Conservation (phyloP, 108 stramenopile species). For the Skeletonema costatum region DNA sequence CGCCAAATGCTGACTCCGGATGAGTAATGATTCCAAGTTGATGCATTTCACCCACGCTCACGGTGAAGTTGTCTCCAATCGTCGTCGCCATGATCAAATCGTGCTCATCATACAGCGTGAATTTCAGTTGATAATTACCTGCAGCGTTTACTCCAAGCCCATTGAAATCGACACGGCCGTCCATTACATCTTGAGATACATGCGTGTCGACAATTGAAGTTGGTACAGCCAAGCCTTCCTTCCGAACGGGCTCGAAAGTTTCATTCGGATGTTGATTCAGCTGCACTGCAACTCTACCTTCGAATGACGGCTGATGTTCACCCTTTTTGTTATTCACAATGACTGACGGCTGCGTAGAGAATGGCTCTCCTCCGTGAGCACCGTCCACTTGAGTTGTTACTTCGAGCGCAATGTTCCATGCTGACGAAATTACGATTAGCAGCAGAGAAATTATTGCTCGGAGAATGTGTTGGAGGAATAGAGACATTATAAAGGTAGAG, state of each 20-base stretch:
- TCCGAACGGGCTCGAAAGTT: conserved; percentile 15
- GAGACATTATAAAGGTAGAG: no score
- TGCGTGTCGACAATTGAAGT: neutral
- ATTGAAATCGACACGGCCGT: neutral
- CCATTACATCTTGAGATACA: conserved; percentile 2
- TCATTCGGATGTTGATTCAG: conserved; percentile 11
- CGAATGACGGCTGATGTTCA: conserved; percentile 20
- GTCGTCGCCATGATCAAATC: conserved; percentile 31
- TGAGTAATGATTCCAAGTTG: conserved; percentile 29
- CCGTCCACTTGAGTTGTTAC: conserved; percentile 22
- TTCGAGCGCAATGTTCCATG: conserved; percentile 42
- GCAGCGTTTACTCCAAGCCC: conserved; percentile 26
- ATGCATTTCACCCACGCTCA: conserved; percentile 32
- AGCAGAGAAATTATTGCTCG: neutral
- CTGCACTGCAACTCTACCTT: conserved; percentile 38
- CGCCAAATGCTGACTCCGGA: conserved; percentile 47
- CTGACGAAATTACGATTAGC: conserved; percentile 5
- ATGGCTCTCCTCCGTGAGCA: conserved; percentile 30
- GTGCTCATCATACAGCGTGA: conserved; percentile 41
- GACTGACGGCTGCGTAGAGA: conserved; percentile 26
- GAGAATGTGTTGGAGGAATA: neutral
- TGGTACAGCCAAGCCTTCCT: conserved; percentile 3
- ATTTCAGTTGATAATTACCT: conserved; percentile 36
- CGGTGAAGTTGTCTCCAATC: conserved; percentile 25
- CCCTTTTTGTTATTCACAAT: conserved; percentile 34